These are phyloP conservation scores for Termitomyces sp. DNA, from an alignment of 768 basidiomycete genomes.

Conservation along the genomic window DNA sequence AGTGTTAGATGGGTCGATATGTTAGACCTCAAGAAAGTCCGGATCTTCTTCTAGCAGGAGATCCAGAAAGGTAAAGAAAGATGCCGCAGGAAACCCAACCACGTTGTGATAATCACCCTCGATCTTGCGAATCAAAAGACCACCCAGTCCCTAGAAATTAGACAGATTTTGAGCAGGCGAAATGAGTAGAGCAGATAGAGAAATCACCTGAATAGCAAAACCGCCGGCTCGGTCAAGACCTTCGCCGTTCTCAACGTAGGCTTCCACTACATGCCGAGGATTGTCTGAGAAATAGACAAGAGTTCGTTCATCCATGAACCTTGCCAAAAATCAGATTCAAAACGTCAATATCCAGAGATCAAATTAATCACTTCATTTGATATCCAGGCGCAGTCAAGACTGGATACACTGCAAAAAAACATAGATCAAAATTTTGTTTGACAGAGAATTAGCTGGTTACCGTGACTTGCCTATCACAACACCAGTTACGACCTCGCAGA, in stretches of 20 bases:
- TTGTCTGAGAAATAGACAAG: slow-evolving; percentile 75
- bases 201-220: slow-evolving; percentile 83
- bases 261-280: slow-evolving; percentile 52
- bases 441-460: not conserved
- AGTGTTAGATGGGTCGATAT: not conserved
- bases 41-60: slow-evolving; percentile 69
- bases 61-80: slow-evolving; percentile 75
- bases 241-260: slow-evolving; percentile 84
- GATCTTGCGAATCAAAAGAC: slow-evolving; percentile 75
- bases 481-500: slow-evolving; percentile 93
- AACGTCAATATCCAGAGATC: no score
- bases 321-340: slow-evolving; percentile 22
- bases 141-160: slow-evolving; percentile 67
- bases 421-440: not conserved
- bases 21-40: slow-evolving; percentile 58
- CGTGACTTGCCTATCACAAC: slow-evolving; percentile 65
- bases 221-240: slow-evolving; percentile 89
- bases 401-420: slow-evolving; percentile 55
- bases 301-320: slow-evolving; percentile 80
- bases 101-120: slow-evolving; percentile 91
- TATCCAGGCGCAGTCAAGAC: slow-evolving; percentile 76
- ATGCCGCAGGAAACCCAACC: slow-evolving; percentile 88
- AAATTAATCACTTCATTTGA: slow-evolving; percentile 30
- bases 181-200: not conserved
- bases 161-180: not conserved